These are phyloP conservation scores for Spiraea crenata DNA, from an alignment of 331 rosid species.

Conservation along the genomic window DNA sequence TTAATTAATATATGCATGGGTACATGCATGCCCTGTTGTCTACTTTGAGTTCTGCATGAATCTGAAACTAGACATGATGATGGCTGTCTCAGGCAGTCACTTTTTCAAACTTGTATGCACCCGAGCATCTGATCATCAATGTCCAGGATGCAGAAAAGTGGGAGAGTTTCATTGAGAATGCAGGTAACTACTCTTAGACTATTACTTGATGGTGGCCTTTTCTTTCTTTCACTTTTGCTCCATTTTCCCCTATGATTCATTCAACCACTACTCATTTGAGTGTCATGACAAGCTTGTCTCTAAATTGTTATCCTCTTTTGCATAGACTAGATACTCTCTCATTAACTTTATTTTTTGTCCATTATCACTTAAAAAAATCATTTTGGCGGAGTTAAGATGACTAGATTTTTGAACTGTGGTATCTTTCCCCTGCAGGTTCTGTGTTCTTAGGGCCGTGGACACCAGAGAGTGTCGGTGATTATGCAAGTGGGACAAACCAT, in stretches of 20 bases:
- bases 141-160: slow-evolving; percentile 91
- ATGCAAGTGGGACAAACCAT: slow-evolving; percentile 97
- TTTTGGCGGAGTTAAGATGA: background rate
- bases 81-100: slow-evolving; percentile 69
- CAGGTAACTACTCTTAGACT: slow-evolving; percentile 45
- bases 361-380: too few species aligned
- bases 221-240: background rate
- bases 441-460: slow-evolving; percentile 96
- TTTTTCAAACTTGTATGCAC: slow-evolving; percentile 93
- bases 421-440: slow-evolving; percentile 52
- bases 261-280: background rate
- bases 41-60: slow-evolving; percentile 1
- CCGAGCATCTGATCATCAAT: slow-evolving; percentile 89
- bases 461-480: slow-evolving; percentile 95
- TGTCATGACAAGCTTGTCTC: background rate
- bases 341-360: background rate
- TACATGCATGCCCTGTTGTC: background rate
- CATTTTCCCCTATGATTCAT: background rate
- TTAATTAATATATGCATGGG: background rate
- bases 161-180: slow-evolving; percentile 95
- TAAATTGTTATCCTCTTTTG: background rate
- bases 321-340: too few species aligned
- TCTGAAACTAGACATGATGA: slow-evolving; percentile 14
- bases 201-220: background rate
- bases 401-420: slow-evolving; percentile 3